Evolutionary conservation across 371 early-diverging fungal species (phyloP).

Genomic region (Synchytrium microbalum): DNA sequence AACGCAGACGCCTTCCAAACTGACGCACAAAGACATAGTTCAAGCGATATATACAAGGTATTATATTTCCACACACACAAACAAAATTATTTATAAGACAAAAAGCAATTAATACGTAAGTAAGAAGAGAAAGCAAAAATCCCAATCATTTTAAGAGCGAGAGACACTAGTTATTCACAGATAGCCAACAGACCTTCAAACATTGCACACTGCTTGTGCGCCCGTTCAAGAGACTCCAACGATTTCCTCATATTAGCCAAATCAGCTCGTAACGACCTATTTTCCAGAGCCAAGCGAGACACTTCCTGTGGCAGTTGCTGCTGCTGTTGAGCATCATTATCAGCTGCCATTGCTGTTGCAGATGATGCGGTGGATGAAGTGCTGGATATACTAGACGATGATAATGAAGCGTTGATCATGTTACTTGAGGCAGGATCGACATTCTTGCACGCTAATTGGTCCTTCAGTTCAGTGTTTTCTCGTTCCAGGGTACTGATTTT

Average conservation of each 20-base stretch:
- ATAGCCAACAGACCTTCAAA: conserved; percentile 30
- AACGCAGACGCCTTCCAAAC: too few relatives aligned
- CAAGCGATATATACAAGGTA: too few relatives aligned
- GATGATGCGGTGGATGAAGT: conserved; percentile 7
- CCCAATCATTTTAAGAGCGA: too few relatives aligned
- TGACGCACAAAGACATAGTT: too few relatives aligned
- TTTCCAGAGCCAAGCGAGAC: conserved; percentile 8
- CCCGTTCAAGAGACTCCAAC: conserved; percentile 19
- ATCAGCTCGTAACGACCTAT: conserved; percentile 11
- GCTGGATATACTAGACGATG: conserved; percentile 14
- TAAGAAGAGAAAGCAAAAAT: too few relatives aligned
- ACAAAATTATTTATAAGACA: too few relatives aligned
- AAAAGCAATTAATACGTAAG: too few relatives aligned
- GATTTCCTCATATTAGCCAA: conserved; percentile 13
- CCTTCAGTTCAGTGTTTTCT: background rate
- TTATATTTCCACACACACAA: too few relatives aligned
- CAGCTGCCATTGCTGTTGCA: conserved; percentile 8
- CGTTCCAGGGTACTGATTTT: conserved; percentile 7
- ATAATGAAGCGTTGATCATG: conserved; percentile 12
- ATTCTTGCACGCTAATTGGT: conserved; percentile 10
- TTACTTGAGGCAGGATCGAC: conserved; percentile 9
- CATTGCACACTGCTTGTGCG: conserved; percentile 26
- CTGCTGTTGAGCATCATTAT: conserved; percentile 9
- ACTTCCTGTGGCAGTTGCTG: conserved; percentile 1
- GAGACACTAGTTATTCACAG: conserved; percentile 32